Evolutionary conservation across 805 yeast species (phyloP), one percentile per base, ranked within the genome.

Genomic region (Yarrowia alimentaria): DNA sequence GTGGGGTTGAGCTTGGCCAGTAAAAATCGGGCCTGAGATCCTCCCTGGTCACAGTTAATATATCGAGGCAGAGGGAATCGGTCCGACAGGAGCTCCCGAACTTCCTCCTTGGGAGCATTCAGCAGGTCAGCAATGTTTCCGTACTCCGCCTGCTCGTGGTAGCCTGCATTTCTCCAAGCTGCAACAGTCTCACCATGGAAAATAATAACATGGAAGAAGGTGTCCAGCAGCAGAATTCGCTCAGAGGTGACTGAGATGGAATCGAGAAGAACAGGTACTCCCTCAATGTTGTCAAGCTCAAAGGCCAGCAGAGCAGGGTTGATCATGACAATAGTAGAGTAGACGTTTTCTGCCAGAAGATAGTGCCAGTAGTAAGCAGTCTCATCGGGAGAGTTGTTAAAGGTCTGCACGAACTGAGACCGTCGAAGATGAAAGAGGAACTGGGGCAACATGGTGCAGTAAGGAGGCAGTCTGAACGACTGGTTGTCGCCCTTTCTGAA

Each of bases 301-400:
- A 83, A 91, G 30, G 95, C 79, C 3, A 91, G 84, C 66, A 93
- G 78, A 0, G 98, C 88, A 53, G 99, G 99, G 71, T 93, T 99
- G 58, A 93, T 91, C 97, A 93, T 93, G 56, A 90, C 86, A 64
- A 93, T 73, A 13, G 97, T 85, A 70, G 91, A 93, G 57, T 85
- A 83, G 33, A 91, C 85, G 65, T 93, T 97, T 64, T 93, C 97
- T 57, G 91, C 81, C 64, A 85, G 77, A 64, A 93, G 78, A 13
- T 88, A 83, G 67, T 93, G 99, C 66, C 97, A 81, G 70, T 91
- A 88, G 69, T 90, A 93, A 29, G 96, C 96, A 34, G 98, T 89
- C 72, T 93, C 99, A 72, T 93, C 99, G 1, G 99, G 99, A 5
- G 99, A 93, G 69, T 90, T 90, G 70, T 93, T 93, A 76, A 93